Evolutionary conservation across 352 stramenopile species (phyloP).

Genomic region (Pythium chondricola): DNA sequence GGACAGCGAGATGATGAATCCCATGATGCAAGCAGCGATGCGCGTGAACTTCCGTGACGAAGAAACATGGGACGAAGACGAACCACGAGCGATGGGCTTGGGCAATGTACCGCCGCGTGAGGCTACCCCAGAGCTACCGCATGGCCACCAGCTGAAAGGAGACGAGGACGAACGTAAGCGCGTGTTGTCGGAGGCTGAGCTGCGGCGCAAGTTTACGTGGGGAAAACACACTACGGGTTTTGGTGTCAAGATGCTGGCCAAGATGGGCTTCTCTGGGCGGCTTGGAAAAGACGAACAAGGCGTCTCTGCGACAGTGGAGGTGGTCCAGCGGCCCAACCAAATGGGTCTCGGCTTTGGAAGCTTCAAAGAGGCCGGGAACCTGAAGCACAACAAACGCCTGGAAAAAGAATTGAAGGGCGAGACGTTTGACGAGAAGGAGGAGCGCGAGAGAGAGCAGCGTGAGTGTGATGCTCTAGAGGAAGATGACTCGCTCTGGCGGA

Average conservation of each 20-base stretch:
- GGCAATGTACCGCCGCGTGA: conserved; percentile 2
- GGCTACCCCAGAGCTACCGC: too few species aligned
- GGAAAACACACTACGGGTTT: conserved; percentile 97
- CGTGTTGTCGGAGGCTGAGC: conserved; percentile 11
- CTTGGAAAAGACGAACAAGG: conserved; percentile 91
- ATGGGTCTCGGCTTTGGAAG: conserved; percentile 92
- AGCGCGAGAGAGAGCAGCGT: conserved; percentile 23
- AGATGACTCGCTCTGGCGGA: conserved; percentile 79
- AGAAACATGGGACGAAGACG: conserved; percentile 18
- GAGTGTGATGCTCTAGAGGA: conserved; percentile 29
- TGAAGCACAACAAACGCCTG: conserved; percentile 90
- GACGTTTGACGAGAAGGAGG: conserved; percentile 33
- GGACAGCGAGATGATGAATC: conserved; percentile 13
- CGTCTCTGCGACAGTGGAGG: conserved; percentile 90
- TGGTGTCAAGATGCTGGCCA: conserved; percentile 92
- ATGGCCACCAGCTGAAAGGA: too few species aligned
- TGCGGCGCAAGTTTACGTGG: conserved; percentile 62
- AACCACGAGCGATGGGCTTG: conserved; percentile 4
- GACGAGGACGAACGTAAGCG: conserved; percentile 12
- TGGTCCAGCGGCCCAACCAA: conserved; percentile 89
- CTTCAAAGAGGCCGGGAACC: conserved; percentile 90
- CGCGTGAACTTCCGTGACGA: conserved; percentile 18
- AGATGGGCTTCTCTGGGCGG: conserved; percentile 94
- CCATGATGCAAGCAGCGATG: conserved; percentile 22
- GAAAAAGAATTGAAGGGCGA: conserved; percentile 90